Evolutionary conservation across 2,329 filamentous ascomycete species (phyloP).

Genomic region (Aspergillus pseudotamarii): DNA sequence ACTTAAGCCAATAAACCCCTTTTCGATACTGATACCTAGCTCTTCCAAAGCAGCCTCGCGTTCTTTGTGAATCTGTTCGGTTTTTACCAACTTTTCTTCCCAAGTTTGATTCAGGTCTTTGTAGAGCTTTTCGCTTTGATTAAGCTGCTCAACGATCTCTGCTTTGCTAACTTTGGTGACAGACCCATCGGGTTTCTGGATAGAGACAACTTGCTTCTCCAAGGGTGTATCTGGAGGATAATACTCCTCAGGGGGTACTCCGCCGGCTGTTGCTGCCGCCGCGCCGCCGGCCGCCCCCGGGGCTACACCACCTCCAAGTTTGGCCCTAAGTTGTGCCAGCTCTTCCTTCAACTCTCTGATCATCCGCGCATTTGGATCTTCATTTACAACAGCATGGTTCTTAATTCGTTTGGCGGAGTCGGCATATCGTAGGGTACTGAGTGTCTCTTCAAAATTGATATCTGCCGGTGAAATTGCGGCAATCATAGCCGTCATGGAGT

Average conservation of each 20-base stretch:
- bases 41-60: constrained; percentile 93
- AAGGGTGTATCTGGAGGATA: constrained; percentile 91
- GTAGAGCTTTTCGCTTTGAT: constrained; percentile 94
- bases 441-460: constrained; percentile 98
- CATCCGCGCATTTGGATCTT: constrained; percentile 98
- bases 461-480: constrained; percentile 97
- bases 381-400: constrained; percentile 99
- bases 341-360: constrained; percentile 98
- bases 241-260: constrained; percentile 69
- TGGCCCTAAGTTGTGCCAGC: constrained; percentile 79
- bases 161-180: constrained; percentile 97
- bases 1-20: constrained; percentile 91
- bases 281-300: constrained; percentile 46
- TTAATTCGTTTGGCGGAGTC: constrained; percentile 99
- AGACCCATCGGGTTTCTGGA: constrained; percentile 79
- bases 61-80: constrained; percentile 96
- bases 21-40: constrained; percentile 97
- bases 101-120: constrained; percentile 97
- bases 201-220: constrained; percentile 95
- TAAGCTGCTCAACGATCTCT: constrained; percentile 94
- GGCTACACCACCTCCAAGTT: constrained; percentile 66
- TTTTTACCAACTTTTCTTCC: constrained; percentile 95
- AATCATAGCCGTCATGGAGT: constrained; percentile 99
- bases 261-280: constrained; percentile 48
- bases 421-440: constrained; percentile 93